Evolutionary conservation across 305 asterid species (phyloP), one percentile per base, ranked within the genome.

Genomic region (Fraxinus ornus): DNA sequence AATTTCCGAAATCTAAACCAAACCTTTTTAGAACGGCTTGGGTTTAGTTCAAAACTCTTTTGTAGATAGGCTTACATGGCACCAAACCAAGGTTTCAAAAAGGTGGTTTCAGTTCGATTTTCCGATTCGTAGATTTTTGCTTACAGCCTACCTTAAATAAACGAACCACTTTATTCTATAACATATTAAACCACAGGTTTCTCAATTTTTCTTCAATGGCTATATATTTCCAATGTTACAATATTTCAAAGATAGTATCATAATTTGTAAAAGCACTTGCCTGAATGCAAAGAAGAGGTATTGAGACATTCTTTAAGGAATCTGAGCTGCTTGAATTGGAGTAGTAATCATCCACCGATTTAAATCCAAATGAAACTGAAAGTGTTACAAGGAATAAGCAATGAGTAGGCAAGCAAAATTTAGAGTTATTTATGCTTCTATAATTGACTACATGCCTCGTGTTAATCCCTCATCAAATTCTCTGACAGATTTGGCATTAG

Each of bases 311-410:
- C 89, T 84, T 86, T 79, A 95, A 90, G 57, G 97, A 92, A 88
- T 92, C 93, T 24, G 98, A 93, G 86, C 99, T 95, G 95, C 98
- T 87, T 22, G 99, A 95, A 79, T 93, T 92, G 79, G 95, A 90
- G 90, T 95, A 95, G 90, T 95, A 95, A 49, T 95, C 98, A 88
- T 93, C 98, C 80, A 91, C 98, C 7, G 99, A 94, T 89, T 92
- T 93, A 88, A 95, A 95, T 86, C 99, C 98, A 90, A 95, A 95
- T 74, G 98, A 94, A 79, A 95, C 99, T 95, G 93, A 81, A 78
- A 75, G 71, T 52, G 68, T 80, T 17, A 28, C 80, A 57, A 77
- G 70, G 74, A 87, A 32, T 75, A 77, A 82, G 55, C 77, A 79
- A 73, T 82, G 21, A 78, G 86, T n/a, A 72, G 35, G 35, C 68